Conservation (phyloP, 768 basidiomycete genomes). For the Punctularia strigosozonata region DNA sequence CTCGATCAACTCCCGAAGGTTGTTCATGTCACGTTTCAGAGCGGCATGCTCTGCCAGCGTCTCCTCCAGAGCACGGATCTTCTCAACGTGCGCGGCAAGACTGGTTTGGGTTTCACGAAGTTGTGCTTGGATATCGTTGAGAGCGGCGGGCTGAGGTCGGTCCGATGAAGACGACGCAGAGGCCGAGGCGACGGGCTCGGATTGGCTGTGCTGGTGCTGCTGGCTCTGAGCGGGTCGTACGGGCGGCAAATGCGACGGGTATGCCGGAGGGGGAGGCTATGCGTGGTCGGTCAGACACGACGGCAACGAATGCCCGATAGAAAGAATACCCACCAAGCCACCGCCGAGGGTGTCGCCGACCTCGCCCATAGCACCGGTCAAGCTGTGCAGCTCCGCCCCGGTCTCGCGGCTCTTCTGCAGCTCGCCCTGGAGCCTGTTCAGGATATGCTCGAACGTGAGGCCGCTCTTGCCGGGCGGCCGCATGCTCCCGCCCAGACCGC, state of each 20-base stretch:
- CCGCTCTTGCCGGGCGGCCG: constrained; percentile 74
- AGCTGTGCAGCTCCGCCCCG: constrained; percentile 67
- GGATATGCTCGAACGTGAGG: constrained; percentile 84
- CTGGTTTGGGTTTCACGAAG: constrained; percentile 75
- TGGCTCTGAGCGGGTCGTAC: constrained; percentile 1
- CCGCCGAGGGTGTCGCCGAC: constrained; percentile 89
- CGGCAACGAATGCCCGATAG: neutral
- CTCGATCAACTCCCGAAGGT: constrained; percentile 63
- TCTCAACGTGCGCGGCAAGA: constrained; percentile 69
- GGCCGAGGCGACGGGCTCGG: constrained; percentile 14
- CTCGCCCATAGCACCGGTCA: constrained; percentile 76
- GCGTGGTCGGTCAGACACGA: constrained; percentile 1
- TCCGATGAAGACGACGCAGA: constrained; percentile 13
- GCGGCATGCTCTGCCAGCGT: constrained; percentile 77
- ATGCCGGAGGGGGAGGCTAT: neutral
- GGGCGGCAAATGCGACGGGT: neutral
- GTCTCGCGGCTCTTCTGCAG: constrained; percentile 95
- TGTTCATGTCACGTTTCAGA: constrained; percentile 66
- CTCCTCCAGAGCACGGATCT: constrained; percentile 71
- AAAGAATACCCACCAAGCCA: constrained; percentile 41
- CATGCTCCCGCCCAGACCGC: constrained; percentile 64
- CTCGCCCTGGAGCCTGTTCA: constrained; percentile 81
- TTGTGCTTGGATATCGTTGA: constrained; percentile 68
- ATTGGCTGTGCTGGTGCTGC: constrained; percentile 7
- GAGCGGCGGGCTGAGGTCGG: constrained; percentile 15